Evolutionary conservation across 2,329 filamentous ascomycete species (phyloP).

Genomic region (Fusarium keratoplasticum): DNA sequence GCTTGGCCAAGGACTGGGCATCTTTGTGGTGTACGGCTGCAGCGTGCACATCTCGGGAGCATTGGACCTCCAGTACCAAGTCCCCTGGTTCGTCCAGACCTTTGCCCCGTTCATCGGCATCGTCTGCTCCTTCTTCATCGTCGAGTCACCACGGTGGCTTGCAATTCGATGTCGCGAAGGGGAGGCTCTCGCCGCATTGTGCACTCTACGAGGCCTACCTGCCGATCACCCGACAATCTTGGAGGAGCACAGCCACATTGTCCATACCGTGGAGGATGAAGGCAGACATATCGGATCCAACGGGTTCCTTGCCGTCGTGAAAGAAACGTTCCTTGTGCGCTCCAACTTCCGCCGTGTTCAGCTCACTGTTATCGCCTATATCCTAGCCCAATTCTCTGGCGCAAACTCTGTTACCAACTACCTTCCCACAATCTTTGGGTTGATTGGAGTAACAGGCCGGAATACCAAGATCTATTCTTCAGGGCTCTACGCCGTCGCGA

Average conservation of each 20-base stretch:
- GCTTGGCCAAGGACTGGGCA: constrained; percentile 20
- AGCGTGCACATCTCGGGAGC: constrained; percentile 16
- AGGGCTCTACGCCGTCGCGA: not conserved
- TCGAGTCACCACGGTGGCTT: constrained; percentile 30
- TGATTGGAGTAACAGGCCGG: not conserved
- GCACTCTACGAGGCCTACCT: not conserved
- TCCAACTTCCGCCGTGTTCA: constrained; percentile 32
- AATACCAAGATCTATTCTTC: not conserved
- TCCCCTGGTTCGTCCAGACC: constrained; percentile 32
- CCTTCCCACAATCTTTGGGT: not conserved
- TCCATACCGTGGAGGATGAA: constrained; percentile 19
- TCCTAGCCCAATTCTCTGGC: constrained; percentile 33
- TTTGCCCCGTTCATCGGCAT: constrained; percentile 28
- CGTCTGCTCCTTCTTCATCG: constrained; percentile 20
- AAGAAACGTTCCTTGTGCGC: constrained; percentile 25
- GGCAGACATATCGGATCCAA: constrained; percentile 5
- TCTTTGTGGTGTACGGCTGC: constrained; percentile 33
- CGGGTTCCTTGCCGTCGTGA: constrained; percentile 15
- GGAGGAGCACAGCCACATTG: constrained; percentile 10
- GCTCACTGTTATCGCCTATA: constrained; percentile 34
- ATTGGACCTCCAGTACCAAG: constrained; percentile 24
- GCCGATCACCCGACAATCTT: not conserved
- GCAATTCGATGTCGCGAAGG: constrained; percentile 19
- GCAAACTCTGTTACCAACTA: constrained; percentile 22
- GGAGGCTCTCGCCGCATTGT: not conserved